Evolutionary conservation across 2,329 filamentous ascomycete genomes (phyloP).

Genomic region (Cercospora sp.): DNA sequence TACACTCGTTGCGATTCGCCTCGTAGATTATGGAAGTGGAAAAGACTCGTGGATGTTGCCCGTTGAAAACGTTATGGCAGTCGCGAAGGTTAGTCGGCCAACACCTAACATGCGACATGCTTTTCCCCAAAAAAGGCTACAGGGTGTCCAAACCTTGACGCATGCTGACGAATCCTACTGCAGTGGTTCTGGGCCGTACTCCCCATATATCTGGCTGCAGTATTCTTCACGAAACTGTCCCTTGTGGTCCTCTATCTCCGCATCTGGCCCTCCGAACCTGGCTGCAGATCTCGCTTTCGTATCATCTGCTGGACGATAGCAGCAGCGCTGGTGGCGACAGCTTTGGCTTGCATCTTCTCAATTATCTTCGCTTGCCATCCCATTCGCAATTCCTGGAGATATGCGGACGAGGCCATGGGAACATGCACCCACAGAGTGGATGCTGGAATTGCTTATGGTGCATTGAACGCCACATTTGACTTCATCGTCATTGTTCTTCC

Average conservation of each 20-base stretch:
- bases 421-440: conserved; percentile 18
- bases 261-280: conserved; percentile 9
- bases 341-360: conserved; percentile 11
- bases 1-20: conserved; percentile 4
- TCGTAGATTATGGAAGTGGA: neutral
- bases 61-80: conserved; percentile 1
- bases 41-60: conserved; percentile 15
- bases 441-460: conserved; percentile 14
- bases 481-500: conserved; percentile 21
- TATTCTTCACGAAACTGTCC: conserved; percentile 19
- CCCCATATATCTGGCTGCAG: conserved; percentile 20
- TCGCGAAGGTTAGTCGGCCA: conserved; percentile 5
- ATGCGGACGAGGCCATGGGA: conserved; percentile 10
- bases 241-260: conserved; percentile 24
- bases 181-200: conserved; percentile 23
- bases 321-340: conserved; percentile 1
- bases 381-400: conserved; percentile 16
- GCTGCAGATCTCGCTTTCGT: conserved; percentile 11
- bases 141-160: neutral
- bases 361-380: conserved; percentile 20
- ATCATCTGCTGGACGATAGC: conserved; percentile 14
- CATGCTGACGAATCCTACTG: neutral
- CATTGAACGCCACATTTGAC: conserved; percentile 18
- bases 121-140: neutral
- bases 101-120: neutral